Evolutionary conservation across 2,329 filamentous ascomycete species (phyloP).

Genomic region (Ceratocystis diversiconidia): DNA sequence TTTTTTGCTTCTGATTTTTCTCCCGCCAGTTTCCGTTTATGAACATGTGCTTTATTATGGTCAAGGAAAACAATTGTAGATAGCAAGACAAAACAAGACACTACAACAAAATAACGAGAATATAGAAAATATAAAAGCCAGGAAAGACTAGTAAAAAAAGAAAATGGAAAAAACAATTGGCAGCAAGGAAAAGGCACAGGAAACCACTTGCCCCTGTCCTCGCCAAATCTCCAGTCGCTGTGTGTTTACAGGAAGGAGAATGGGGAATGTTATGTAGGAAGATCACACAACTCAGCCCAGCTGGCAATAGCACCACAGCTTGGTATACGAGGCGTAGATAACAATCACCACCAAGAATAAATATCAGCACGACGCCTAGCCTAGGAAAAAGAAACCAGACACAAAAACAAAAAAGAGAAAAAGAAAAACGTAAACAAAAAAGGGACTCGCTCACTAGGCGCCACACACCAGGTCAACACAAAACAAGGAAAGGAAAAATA

Average conservation of each 20-base stretch:
- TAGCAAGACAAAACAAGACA: background rate
- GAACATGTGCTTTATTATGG: background rate
- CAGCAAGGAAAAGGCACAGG: background rate
- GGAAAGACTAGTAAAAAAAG: background rate
- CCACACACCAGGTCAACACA: background rate
- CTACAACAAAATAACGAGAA: background rate
- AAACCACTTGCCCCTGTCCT: background rate
- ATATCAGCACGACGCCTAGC: background rate
- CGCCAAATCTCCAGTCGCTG: no score
- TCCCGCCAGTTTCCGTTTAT: background rate
- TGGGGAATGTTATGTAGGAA: no score
- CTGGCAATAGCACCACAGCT: background rate
- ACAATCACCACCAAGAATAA: background rate
- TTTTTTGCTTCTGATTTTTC: background rate
- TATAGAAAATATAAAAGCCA: background rate
- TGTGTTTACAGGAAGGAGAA: no score
- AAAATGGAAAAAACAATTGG: background rate
- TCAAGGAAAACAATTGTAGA: background rate
- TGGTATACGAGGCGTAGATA: background rate
- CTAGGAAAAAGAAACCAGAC: background rate
- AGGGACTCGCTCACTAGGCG: background rate
- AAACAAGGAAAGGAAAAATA: background rate
- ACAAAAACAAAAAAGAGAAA: background rate
- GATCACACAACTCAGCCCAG: no score
- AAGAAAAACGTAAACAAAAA: background rate